A percentile compares a stretch with the other conserved stretches of the same genome.
phyloP scores from a whole-genome alignment of 225 moss, liverwort and hornwort genomes.

The Ulota crispa region DNA sequence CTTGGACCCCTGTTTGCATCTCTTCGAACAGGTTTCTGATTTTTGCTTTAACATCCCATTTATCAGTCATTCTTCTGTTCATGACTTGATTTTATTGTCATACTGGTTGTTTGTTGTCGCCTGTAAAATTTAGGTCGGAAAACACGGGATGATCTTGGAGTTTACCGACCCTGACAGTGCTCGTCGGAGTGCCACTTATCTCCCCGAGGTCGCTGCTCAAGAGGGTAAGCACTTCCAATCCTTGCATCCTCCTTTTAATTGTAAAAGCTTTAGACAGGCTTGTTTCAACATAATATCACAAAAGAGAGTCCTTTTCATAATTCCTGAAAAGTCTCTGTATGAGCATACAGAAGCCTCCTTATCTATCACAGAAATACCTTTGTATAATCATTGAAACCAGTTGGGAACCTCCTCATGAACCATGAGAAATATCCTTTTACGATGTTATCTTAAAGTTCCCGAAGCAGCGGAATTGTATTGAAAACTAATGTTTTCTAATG shows the following conservation, averaged over 20 bases:
- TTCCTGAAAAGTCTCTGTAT: not conserved
- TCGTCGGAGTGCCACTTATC: slow-evolving; percentile 95
- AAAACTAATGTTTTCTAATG: not conserved
- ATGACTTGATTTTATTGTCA: slow-evolving; percentile 22
- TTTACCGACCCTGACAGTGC: slow-evolving; percentile 84
- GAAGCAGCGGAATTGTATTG: not conserved
- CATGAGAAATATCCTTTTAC: not conserved
- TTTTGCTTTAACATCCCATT: not conserved
- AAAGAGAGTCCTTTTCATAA: not conserved
- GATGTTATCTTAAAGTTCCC: not conserved
- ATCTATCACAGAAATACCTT: not conserved
- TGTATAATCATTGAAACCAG: not conserved
- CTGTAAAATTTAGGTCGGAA: slow-evolving; percentile 71
- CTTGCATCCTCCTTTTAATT: not conserved
- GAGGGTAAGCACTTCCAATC: slow-evolving; percentile 57
- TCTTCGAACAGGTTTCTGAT: not conserved
- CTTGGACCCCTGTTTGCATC: not conserved
- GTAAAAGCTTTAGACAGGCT: not conserved
- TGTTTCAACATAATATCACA: not conserved
- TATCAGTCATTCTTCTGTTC: slow-evolving; percentile 1
- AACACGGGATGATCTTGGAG: slow-evolving; percentile 99
- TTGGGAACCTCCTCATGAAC: not conserved
- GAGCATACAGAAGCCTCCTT: not conserved
- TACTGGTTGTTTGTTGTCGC: slow-evolving; percentile 16
- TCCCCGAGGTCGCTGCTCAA: slow-evolving; percentile 95